Conservation (phyloP, 1,284 basidiomycete genomes). For the Tremellales sp. region DNA sequence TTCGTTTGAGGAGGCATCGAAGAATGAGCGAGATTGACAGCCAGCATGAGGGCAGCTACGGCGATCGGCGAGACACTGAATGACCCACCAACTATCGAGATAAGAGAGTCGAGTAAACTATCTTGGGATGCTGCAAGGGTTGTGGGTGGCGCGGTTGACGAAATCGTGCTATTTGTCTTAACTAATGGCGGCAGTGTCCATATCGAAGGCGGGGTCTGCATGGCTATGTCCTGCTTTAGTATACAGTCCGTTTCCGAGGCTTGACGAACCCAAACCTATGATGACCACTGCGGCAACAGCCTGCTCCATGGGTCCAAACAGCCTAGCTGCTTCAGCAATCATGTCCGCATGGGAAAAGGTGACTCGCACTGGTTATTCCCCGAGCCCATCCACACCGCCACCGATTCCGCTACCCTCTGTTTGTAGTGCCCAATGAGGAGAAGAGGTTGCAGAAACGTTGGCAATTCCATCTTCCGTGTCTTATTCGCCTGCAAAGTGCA, state of each 20-base stretch:
- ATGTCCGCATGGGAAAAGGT: background rate
- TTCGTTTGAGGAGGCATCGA: slow-evolving; percentile 13
- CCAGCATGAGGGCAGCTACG: slow-evolving; percentile 10
- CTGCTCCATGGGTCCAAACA: slow-evolving; percentile 39
- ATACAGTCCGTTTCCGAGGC: background rate
- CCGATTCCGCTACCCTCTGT: background rate
- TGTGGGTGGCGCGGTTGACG: no score
- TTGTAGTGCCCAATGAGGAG: slow-evolving; percentile 19
- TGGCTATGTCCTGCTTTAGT: slow-evolving; percentile 9
- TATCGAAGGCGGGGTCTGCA: slow-evolving; percentile 14
- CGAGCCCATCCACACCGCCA: slow-evolving; percentile 1
- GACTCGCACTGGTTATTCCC: slow-evolving; percentile 6
- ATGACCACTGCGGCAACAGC: slow-evolving; percentile 27
- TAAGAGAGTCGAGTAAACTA: no score
- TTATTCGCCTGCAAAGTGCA: no score
- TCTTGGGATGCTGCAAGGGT: no score
- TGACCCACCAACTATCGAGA: no score
- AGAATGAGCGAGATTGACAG: slow-evolving; percentile 15
- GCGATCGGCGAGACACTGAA: slow-evolving; percentile 10
- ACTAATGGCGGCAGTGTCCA: background rate
- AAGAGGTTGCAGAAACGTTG: slow-evolving; percentile 26
- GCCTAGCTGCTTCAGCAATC: slow-evolving; percentile 10
- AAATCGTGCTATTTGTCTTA: no score
- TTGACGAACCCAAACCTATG: slow-evolving; percentile 24
- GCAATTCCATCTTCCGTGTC: slow-evolving; percentile 23